phyloP scores from a whole-genome alignment of 169 alveolate genomes.

The Eimeria sp. region DNA sequence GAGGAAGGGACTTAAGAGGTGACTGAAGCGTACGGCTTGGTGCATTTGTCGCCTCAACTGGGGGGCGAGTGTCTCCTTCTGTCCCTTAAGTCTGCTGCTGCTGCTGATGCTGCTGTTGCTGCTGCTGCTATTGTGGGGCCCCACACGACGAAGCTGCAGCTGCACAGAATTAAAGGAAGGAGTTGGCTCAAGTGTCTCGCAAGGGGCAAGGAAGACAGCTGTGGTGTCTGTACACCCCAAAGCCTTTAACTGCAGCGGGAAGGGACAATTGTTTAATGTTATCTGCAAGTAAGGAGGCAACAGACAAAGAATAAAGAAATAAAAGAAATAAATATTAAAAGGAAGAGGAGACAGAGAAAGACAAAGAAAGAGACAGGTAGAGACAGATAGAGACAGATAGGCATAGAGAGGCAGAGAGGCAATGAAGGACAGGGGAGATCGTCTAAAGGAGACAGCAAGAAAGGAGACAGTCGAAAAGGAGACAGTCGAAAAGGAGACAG shows the following conservation, averaged over 20 bases:
- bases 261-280: background rate
- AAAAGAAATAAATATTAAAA: too few species aligned
- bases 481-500: conserved; percentile 27
- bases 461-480: conserved; percentile 36
- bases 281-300: background rate
- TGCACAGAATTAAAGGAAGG: background rate
- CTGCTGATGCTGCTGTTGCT: background rate
- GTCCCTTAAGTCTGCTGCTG: too few species aligned
- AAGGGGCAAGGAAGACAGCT: background rate
- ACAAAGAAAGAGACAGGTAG: too few species aligned
- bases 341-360: too few species aligned
- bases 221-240: background rate
- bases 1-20: background rate
- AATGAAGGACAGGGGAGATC: too few species aligned
- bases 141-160: conserved; percentile 10
- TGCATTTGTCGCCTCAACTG: background rate
- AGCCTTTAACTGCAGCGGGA: conserved; percentile 21
- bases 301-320: too few species aligned
- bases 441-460: background rate
- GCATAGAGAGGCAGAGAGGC: too few species aligned
- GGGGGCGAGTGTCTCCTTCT: background rate
- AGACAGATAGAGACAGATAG: too few species aligned
- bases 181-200: conserved; percentile 8
- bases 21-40: background rate
- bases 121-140: background rate